Conservation (phyloP, 2,329 filamentous ascomycete genomes). For the Calonectria honghensis region DNA sequence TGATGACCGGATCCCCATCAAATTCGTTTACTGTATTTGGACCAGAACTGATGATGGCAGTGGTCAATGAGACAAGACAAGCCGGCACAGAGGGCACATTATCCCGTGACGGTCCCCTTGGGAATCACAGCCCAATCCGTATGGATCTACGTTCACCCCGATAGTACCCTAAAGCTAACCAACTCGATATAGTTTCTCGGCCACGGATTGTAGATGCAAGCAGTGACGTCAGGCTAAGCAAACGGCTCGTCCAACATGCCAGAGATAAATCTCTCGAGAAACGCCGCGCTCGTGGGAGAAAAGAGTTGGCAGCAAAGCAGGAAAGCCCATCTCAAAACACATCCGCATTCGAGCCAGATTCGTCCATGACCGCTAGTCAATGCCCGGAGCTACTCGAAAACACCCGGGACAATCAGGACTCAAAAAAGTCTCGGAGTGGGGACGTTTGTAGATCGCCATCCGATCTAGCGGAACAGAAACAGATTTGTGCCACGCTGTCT, state of each 20-base stretch:
- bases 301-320: background rate
- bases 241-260: slow-evolving; percentile 37
- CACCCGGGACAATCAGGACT: slow-evolving; percentile 33
- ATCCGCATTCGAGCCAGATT: slow-evolving; percentile 27
- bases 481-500: slow-evolving; percentile 13
- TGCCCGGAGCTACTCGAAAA: slow-evolving; percentile 26
- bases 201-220: slow-evolving; percentile 47
- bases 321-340: slow-evolving; percentile 28
- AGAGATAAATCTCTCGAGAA: background rate
- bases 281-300: background rate
- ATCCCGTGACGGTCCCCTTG: background rate
- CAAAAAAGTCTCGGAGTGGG: slow-evolving; percentile 30
- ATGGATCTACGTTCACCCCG: background rate
- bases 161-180: slow-evolving; percentile 15
- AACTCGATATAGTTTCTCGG: slow-evolving; percentile 42
- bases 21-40: background rate
- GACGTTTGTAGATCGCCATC: slow-evolving; percentile 22
- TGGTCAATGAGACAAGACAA: slow-evolving; percentile 4
- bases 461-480: slow-evolving; percentile 13
- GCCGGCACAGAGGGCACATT: background rate
- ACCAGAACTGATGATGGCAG: background rate
- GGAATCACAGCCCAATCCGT: slow-evolving; percentile 8
- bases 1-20: background rate
- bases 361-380: slow-evolving; percentile 27
- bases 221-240: slow-evolving; percentile 60